Percentiles rank a stretch among this genome's conserved stretches.
These are phyloP conservation scores for Parachlorella kessleri DNA, from an alignment of 139 green algal genomes.

Conservation along the genomic window DNA sequence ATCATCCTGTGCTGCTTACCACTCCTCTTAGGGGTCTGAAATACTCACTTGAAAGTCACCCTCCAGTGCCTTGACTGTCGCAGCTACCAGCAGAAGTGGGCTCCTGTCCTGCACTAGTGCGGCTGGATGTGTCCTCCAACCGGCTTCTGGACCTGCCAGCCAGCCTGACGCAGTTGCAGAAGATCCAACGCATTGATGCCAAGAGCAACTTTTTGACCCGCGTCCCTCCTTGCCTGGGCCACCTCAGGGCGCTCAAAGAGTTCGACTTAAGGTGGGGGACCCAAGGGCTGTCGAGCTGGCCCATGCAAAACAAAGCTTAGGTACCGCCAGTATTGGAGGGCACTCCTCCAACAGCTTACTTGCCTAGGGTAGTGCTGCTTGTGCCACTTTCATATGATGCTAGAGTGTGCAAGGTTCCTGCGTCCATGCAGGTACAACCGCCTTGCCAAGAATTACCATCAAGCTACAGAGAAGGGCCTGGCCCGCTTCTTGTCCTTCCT, in stretches of 20 bases:
- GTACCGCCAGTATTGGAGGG: too few species aligned
- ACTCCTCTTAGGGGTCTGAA: too few species aligned
- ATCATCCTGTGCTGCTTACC: too few species aligned
- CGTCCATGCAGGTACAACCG: constrained; percentile 39
- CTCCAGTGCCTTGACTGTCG: too few species aligned
- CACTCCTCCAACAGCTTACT: too few species aligned
- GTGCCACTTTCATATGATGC: too few species aligned
- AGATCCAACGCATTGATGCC: neutral
- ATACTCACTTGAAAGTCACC: too few species aligned
- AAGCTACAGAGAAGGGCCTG: constrained; percentile 77
- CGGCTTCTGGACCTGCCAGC: constrained; percentile 49
- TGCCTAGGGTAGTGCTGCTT: too few species aligned
- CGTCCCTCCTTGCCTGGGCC: neutral
- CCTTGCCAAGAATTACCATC: constrained; percentile 71
- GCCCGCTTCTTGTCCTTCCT: constrained; percentile 80
- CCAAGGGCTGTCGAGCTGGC: too few species aligned
- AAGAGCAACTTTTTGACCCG: neutral
- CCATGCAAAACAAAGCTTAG: too few species aligned
- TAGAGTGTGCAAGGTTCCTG: too few species aligned
- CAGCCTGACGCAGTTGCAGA: constrained; percentile 26
- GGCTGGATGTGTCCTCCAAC: constrained; percentile 83
- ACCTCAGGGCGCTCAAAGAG: neutral
- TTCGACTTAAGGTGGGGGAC: neutral
- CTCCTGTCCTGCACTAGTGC: constrained; percentile 61
- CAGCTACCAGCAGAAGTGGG: constrained; percentile 75